Evolutionary conservation across 768 basidiomycete genomes (phyloP).

Genomic region (Artomyces pyxidatus): DNA sequence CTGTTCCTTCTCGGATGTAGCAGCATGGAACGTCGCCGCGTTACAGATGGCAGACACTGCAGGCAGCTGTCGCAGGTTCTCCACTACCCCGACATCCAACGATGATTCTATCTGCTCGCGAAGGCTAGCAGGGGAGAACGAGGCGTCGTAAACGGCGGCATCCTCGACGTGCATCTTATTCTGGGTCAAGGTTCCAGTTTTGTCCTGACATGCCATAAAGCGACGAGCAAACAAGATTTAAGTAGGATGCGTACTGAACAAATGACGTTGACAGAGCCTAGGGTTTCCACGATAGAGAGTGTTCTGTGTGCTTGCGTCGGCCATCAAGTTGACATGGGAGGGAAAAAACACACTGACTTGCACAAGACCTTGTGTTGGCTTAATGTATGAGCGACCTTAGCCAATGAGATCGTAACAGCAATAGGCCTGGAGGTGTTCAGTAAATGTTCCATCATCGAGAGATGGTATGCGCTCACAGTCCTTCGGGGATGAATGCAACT

Average conservation of each 20-base stretch:
- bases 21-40: conserved; percentile 35
- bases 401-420: conserved; percentile 47
- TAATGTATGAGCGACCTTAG: conserved; percentile 36
- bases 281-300: conserved; percentile 57
- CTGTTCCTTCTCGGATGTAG: conserved; percentile 20
- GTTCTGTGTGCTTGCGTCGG: conserved; percentile 19
- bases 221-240: neutral
- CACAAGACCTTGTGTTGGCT: conserved; percentile 44
- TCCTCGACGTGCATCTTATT: conserved; percentile 52
- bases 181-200: conserved; percentile 55
- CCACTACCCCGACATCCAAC: neutral
- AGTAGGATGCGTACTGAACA: conserved; percentile 21
- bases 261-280: conserved; percentile 51
- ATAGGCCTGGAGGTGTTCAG: conserved; percentile 27
- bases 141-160: conserved; percentile 30
- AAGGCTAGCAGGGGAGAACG: conserved; percentile 14
- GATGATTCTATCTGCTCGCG: conserved; percentile 1
- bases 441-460: too few relatives aligned
- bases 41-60: conserved; percentile 45
- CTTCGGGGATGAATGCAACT: conserved; percentile 45
- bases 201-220: conserved; percentile 35
- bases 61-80: conserved; percentile 22
- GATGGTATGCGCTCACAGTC: conserved; percentile 25
- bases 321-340: too few relatives aligned
- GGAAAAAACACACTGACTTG: conserved; percentile 19